Base-by-base conservation (phyloP, 2,329 filamentous ascomycete genomes). In the Ilyonectria destructans region DNA sequence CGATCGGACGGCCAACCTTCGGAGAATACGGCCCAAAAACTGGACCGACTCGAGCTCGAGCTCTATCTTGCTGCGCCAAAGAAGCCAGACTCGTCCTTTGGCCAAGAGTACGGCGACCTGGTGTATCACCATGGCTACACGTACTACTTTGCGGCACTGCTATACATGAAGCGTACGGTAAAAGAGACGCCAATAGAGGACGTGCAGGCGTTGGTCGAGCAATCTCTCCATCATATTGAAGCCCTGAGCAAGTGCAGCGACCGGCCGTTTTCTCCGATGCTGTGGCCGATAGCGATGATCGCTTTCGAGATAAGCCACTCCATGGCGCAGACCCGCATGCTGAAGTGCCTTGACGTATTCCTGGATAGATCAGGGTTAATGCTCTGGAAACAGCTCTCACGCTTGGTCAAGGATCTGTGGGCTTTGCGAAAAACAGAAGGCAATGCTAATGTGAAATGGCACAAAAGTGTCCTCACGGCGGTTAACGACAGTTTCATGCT, bases 141-240 rank as follows among this genome's bases (percentile, higher is more conserved):
- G 0, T 75, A 72, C 15, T 76, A 75, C 65, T 75, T 75, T 54
- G 68, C 74, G 3, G 72, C 74, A 0, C 26, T 75, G 17, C 68
- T 75, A 12, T 72, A 76, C 15, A 74, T 75, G 74, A 75, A 76
- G 23, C 74, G 74, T 21, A 75, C 71, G 5, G 19, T 75, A 17
- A 75, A 76, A 12, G 72, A 65, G 10, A 49, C 67, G 8, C 65
- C 74, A 1, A 57, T 75, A 17, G 61, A 65, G 21, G 69, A 74
- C 1, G 74, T 75, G 7, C 74, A 75, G 35, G 65, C 72, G 2
- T 62, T 75, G 12, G 62, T 75, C 46, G 72, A 74, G 58, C 75
- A 76, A 40, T 69, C 74, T 1, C 55, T 75, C 4, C 62, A 67
- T 1, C 74, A 75, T 26, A 51, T 75, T 2, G 74, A 75, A 52